These are phyloP conservation scores for Gaertneriomyces semiglobifer DNA, from an alignment of 192 early-diverging fungal species.

Conservation along the genomic window DNA sequence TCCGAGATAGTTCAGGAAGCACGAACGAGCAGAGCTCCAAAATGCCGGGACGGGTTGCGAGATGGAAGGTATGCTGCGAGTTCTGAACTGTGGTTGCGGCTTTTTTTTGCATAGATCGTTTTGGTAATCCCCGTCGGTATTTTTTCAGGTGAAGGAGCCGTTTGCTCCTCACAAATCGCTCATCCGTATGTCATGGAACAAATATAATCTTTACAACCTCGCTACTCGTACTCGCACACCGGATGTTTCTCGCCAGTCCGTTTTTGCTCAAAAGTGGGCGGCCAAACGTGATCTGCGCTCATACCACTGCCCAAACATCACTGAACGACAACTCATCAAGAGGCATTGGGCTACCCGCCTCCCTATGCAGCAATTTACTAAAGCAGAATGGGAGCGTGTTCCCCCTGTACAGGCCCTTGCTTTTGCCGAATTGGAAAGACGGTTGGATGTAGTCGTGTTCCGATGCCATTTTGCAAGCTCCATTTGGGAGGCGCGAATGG, in stretches of 20 bases:
- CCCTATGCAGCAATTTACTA: slow-evolving; percentile 35
- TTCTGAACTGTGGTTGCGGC: too few species aligned
- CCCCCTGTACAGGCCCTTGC: slow-evolving; percentile 62
- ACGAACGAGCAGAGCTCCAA: too few species aligned
- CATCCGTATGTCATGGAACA: slow-evolving; percentile 94
- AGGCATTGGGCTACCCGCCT: slow-evolving; percentile 41
- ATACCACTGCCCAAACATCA: slow-evolving; percentile 91
- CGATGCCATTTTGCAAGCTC: slow-evolving; percentile 85
- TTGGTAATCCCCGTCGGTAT: background rate
- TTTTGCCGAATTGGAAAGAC: slow-evolving; percentile 84
- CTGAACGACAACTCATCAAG: slow-evolving; percentile 68
- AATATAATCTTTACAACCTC: slow-evolving; percentile 85
- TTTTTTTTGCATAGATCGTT: background rate
- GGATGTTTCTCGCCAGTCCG: slow-evolving; percentile 44
- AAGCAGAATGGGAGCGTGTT: slow-evolving; percentile 32
- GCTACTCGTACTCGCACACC: slow-evolving; percentile 48
- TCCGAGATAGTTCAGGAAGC: too few species aligned
- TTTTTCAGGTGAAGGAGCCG: slow-evolving; percentile 38
- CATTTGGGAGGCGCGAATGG: slow-evolving; percentile 78
- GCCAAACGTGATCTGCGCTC: slow-evolving; percentile 88
- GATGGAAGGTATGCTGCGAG: slow-evolving; percentile 1
- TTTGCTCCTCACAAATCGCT: slow-evolving; percentile 53
- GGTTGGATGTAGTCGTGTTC: slow-evolving; percentile 92
- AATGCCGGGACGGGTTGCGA: slow-evolving; percentile 4
- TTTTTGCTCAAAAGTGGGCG: slow-evolving; percentile 93